phyloP scores from a whole-genome alignment of 306 rosid species.

The Datisca glomerata region DNA sequence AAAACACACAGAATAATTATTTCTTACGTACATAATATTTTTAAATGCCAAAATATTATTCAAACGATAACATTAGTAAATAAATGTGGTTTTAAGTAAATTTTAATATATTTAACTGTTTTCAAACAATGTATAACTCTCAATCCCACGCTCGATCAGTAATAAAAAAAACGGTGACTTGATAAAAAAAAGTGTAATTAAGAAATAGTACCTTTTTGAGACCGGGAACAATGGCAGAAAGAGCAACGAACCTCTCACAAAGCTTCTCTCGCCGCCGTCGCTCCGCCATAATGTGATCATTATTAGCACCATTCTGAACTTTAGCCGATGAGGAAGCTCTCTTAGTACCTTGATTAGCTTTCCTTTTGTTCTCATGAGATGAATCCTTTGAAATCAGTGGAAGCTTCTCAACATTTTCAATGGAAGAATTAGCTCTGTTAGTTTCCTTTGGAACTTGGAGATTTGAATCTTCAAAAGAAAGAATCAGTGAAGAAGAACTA shows the following conservation, averaged over 20 bases:
- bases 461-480: neutral
- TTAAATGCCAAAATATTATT: no score
- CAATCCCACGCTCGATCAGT: no score
- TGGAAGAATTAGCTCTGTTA: neutral
- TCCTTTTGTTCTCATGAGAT: neutral
- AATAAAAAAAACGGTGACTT: no score
- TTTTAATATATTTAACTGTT: no score
- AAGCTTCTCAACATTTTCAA: neutral
- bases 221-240: constrained; percentile 5
- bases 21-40: no score
- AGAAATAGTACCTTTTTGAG: constrained; percentile 5
- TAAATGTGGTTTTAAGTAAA: no score
- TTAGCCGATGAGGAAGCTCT: neutral
- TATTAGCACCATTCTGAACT: neutral
- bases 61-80: neutral
- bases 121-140: no score
- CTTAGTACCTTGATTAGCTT: neutral
- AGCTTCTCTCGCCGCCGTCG: constrained; percentile 6
- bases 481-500: neutral
- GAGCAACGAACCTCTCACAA: constrained; percentile 8
- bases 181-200: neutral
- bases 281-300: constrained; percentile 9
- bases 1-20: no score
- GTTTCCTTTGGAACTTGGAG: neutral
- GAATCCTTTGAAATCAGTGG: neutral